Evolutionary conservation across 306 rosid genomes (phyloP).

Genomic region (Crataegus laevigata): DNA sequence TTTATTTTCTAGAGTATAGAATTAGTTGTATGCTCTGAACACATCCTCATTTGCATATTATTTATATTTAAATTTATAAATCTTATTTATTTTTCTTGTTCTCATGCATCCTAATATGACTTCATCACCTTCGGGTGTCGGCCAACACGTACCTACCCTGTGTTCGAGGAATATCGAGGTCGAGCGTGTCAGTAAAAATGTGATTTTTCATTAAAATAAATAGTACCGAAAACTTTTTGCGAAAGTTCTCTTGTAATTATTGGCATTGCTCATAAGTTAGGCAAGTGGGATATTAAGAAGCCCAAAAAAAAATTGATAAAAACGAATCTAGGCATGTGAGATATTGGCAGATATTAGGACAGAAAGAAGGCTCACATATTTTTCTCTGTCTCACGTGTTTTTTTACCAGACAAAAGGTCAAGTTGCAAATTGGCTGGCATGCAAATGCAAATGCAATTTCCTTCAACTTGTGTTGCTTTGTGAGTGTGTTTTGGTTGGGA

Average conservation of each 20-base stretch:
- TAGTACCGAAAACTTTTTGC: rapidly evolving
- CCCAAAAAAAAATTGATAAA: not conserved
- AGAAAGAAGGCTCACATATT: not conserved
- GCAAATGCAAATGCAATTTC: not conserved
- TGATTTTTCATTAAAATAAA: too few species aligned
- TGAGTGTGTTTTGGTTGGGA: not conserved
- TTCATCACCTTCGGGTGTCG: too few species aligned
- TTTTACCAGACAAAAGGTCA: not conserved
- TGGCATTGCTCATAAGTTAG: not conserved
- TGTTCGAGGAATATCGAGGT: too few species aligned
- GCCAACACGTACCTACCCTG: too few species aligned
- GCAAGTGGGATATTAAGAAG: not conserved
- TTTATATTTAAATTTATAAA: too few species aligned
- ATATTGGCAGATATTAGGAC: not conserved
- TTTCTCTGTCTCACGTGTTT: not conserved
- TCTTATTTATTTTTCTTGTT: too few species aligned
- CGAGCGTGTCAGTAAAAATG: too few species aligned
- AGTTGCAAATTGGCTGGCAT: not conserved
- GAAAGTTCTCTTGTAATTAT: too few species aligned
- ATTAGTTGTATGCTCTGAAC: too few species aligned
- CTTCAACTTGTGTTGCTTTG: not conserved
- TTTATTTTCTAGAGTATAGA: too few species aligned
- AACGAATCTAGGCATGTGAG: not conserved
- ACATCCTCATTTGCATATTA: too few species aligned
- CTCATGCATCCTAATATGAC: too few species aligned